Conservation (phyloP, 2,329 filamentous ascomycete genomes). For the Zelopaecilomyces penicillatus region DNA sequence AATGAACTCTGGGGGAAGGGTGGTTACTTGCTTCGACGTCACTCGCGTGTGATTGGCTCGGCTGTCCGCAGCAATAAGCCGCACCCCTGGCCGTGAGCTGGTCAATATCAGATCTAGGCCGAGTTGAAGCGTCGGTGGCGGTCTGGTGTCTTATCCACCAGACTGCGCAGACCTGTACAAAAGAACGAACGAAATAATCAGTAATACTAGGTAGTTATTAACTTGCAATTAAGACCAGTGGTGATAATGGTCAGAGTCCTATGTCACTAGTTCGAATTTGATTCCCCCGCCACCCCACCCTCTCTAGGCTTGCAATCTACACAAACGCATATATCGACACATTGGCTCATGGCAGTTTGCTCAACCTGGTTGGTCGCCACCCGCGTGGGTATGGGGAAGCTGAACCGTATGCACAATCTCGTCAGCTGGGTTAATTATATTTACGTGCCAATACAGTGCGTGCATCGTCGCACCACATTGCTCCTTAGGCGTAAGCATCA, state of each 20-base stretch:
- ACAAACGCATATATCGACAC: neutral
- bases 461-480: too few species aligned
- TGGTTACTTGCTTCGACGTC: slow-evolving; percentile 23
- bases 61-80: slow-evolving; percentile 16
- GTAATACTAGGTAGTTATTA: too few species aligned
- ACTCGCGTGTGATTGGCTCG: slow-evolving; percentile 26
- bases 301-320: neutral
- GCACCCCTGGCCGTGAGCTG: slow-evolving; percentile 22
- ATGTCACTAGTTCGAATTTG: neutral
- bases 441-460: too few species aligned
- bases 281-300: neutral
- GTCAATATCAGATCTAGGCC: slow-evolving; percentile 25
- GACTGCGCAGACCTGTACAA: slow-evolving; percentile 5
- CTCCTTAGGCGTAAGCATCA: too few species aligned
- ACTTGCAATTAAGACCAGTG: too few species aligned
- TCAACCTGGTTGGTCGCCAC: too few species aligned
- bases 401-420: too few species aligned
- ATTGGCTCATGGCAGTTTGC: too few species aligned
- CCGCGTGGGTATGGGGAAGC: too few species aligned
- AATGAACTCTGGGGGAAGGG: neutral
- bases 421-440: too few species aligned
- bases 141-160: slow-evolving; percentile 27
- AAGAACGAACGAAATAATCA: neutral
- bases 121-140: slow-evolving; percentile 11
- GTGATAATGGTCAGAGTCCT: neutral